phyloP scores from a whole-genome alignment of 225 moss, liverwort and hornwort genomes.

The Marchantia paleacea region DNA sequence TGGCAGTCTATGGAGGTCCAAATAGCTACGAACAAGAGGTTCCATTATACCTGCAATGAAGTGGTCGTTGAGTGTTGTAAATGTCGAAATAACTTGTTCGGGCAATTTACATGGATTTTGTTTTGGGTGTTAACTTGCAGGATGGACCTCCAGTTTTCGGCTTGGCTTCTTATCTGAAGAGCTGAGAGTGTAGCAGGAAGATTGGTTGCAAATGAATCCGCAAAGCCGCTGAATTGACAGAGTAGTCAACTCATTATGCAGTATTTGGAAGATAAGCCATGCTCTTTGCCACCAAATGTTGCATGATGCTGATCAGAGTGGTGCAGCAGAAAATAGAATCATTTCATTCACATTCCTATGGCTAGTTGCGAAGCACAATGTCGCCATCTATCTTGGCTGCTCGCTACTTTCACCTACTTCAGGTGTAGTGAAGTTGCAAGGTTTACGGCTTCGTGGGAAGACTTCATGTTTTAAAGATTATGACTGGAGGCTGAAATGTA shows the following conservation, averaged over 20 bases:
- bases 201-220: background rate
- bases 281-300: too few species aligned
- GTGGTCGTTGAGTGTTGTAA: background rate
- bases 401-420: background rate
- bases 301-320: background rate
- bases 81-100: background rate
- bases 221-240: background rate
- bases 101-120: background rate
- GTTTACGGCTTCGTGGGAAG: background rate
- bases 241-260: background rate
- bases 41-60: background rate
- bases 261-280: background rate
- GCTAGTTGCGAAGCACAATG: background rate
- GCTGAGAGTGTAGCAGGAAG: constrained; percentile 6
- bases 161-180: constrained; percentile 35
- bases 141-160: constrained; percentile 42
- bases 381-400: background rate
- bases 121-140: constrained; percentile 14
- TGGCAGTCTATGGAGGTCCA: background rate
- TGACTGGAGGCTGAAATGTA: background rate
- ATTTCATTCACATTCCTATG: background rate
- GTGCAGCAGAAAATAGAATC: background rate
- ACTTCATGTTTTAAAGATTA: background rate
- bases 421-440: background rate
- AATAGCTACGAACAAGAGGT: background rate